Conservation (phyloP, 2,329 filamentous ascomycete genomes). For the Geoglossum cookeanum region DNA sequence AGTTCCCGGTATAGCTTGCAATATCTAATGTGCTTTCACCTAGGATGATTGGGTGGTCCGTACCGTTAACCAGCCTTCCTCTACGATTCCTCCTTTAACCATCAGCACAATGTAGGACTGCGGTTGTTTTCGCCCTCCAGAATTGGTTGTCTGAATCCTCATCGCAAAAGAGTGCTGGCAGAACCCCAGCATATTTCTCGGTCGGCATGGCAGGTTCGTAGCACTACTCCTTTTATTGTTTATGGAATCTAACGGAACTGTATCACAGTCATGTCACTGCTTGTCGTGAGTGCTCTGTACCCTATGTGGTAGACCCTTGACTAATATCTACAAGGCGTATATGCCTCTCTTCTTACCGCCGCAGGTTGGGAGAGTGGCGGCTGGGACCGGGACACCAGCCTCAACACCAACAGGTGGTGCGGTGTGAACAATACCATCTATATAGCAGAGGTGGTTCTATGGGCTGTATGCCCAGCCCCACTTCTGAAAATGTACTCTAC, state of each 20-base stretch:
- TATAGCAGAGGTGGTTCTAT: no score
- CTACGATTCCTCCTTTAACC: background rate
- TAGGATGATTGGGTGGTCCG: slow-evolving; percentile 45
- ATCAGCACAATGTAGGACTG: slow-evolving; percentile 31
- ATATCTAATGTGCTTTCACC: slow-evolving; percentile 9
- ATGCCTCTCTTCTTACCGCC: slow-evolving; percentile 47
- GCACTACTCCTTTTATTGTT: background rate
- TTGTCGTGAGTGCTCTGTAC: slow-evolving; percentile 15
- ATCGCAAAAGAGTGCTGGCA: slow-evolving; percentile 40
- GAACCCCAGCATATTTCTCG: slow-evolving; percentile 54
- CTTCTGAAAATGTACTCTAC: no score
- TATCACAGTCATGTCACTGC: slow-evolving; percentile 37
- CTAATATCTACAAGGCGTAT: slow-evolving; percentile 29
- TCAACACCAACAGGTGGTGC: slow-evolving; percentile 22
- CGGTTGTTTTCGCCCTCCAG: slow-evolving; percentile 56
- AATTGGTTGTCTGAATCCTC: slow-evolving; percentile 60
- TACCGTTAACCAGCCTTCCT: background rate
- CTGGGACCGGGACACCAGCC: slow-evolving; percentile 29
- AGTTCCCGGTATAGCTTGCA: background rate
- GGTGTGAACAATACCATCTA: background rate
- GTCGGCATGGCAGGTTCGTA: slow-evolving; percentile 53
- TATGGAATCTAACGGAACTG: slow-evolving; percentile 9
- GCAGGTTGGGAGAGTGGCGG: slow-evolving; percentile 16
- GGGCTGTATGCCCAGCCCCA: no score
- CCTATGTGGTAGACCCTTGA: background rate